Evolutionary conservation across 441 rosid species (phyloP), one percentile per base, ranked within the genome.

Genomic region (Populus tomentosa): DNA sequence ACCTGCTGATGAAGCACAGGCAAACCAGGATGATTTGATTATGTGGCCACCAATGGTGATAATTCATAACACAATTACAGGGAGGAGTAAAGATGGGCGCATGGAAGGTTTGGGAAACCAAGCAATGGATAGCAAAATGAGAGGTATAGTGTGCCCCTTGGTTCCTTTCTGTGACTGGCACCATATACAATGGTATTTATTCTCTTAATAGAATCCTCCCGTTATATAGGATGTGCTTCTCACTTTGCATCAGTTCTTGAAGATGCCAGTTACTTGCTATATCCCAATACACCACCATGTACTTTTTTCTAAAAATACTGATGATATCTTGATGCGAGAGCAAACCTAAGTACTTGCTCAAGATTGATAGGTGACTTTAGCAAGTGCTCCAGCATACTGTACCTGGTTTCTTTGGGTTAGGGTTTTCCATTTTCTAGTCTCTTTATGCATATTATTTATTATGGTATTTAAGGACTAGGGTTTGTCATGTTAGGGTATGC

Each of bases 101-200:
- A 84, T 92, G 89, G 99, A 97, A 83, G 99, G 99, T 85, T 87
- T 88, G 90, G 98, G 98, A 87, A 94, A 89, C 94, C 92, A 89
- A 89, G 89, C 87, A 46, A 91, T 97, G 98, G 99, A 97, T 90
- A 88, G 72, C 92, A 88, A 82, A 86, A 81, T 94, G 74, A 90
- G 94, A 97, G 99, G 99, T 97, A 97, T 87, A 82, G 77, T 79
- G 84, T 14, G 59, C 76, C 80, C 76, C 82, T 69, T 82, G 67
- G 64, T 82, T 81, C 78, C 81, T 80, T 78, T 67, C 77, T 81
- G 40, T 84, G 68, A 74, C 73, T 81, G 32, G 78, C 59, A 26
- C 53, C 72, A 69, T 77, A 20, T 74, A 5, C 18, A 30, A 61
- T 64, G 77, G 26, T 64, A 40, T 56, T 70, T 40, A 36, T 70